A percentile compares a stretch with the other conserved stretches of the same genome.
Conservation (phyloP, 768 basidiomycete genomes). For the Russula brevipes region DNA sequence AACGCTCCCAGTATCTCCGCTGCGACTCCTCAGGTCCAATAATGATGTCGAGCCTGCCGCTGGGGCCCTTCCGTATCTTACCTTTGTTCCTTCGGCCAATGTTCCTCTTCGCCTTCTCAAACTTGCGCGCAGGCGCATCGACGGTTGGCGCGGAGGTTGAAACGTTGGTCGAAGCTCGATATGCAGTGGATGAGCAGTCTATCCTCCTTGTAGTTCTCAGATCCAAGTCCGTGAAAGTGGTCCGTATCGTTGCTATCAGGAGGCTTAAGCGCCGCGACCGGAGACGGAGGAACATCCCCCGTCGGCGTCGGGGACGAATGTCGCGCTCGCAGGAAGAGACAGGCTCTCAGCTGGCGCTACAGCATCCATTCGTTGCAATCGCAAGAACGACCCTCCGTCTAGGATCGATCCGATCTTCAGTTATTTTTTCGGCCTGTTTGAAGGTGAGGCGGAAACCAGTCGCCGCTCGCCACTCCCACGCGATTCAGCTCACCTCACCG, state of each 20-base stretch:
- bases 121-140: neutral
- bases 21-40: neutral
- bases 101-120: neutral
- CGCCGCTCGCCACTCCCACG: too few relatives aligned
- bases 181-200: constrained; percentile 47
- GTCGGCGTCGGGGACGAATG: constrained; percentile 54
- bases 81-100: constrained; percentile 20
- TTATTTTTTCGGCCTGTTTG: too few relatives aligned
- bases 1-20: too few relatives aligned
- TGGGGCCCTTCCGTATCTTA: neutral
- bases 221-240: constrained; percentile 56
- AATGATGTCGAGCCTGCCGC: neutral
- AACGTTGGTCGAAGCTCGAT: constrained; percentile 43
- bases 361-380: too few relatives aligned
- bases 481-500: too few relatives aligned
- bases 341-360: neutral
- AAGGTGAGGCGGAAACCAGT: too few relatives aligned
- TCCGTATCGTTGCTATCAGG: constrained; percentile 22
- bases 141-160: too few relatives aligned
- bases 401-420: too few relatives aligned
- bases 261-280: constrained; percentile 37
- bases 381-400: too few relatives aligned
- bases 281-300: constrained; percentile 49
- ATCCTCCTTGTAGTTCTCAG: constrained; percentile 58
- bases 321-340: constrained; percentile 27